phyloP scores from a whole-genome alignment of 306 rosid species.

The Canavalia gladiata region DNA sequence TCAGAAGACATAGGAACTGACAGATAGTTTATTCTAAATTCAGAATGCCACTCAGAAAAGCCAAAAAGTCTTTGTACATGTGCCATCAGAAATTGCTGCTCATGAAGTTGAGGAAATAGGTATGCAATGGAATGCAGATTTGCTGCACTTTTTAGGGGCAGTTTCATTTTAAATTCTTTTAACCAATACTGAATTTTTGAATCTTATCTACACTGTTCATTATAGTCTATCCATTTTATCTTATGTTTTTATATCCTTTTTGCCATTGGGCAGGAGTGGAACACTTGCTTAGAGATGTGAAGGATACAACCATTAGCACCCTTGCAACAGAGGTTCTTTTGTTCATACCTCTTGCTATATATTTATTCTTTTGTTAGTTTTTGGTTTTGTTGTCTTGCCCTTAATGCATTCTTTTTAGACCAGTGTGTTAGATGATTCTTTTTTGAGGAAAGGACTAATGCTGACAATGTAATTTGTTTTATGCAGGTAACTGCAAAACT shows the following conservation, averaged over 20 bases:
- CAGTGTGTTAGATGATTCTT: conserved; percentile 22
- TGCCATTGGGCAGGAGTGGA: conserved; percentile 74
- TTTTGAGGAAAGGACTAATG: neutral
- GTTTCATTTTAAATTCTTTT: neutral
- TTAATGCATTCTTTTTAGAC: neutral
- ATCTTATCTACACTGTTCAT: conserved; percentile 12
- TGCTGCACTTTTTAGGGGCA: neutral
- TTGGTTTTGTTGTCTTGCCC: conserved; percentile 7
- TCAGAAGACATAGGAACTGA: conserved; percentile 29
- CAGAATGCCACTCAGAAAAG: conserved; percentile 97
- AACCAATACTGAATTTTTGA: neutral
- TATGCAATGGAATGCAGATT: conserved; percentile 47
- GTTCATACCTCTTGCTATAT: conserved; percentile 12
- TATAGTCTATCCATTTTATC: neutral
- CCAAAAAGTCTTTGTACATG: conserved; percentile 90
- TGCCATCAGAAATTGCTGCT: conserved; percentile 88
- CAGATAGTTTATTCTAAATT: conserved; percentile 42
- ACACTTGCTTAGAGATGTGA: conserved; percentile 75
- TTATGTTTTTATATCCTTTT: neutral
- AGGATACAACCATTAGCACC: conserved; percentile 79
- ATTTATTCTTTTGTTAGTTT: neutral
- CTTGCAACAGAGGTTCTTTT: conserved; percentile 65
- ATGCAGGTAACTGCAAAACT: conserved; percentile 85
- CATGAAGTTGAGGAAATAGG: conserved; percentile 96
- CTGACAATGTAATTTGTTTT: conserved; percentile 9